These are phyloP conservation scores for Allium cepa DNA, from an alignment of 106 monocot species.

Conservation along the genomic window DNA sequence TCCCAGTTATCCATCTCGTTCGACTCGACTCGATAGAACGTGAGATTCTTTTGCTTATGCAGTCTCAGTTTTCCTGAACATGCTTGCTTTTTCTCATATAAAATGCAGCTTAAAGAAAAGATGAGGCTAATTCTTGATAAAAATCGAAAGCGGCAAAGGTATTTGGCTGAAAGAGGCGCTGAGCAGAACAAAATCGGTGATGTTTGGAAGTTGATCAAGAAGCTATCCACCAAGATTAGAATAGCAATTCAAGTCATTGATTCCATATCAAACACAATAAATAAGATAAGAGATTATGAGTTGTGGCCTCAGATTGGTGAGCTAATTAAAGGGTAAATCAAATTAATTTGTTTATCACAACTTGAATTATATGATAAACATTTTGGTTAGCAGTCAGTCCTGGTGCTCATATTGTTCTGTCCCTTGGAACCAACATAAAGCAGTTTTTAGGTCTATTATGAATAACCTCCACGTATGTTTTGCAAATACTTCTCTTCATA, in stretches of 20 bases:
- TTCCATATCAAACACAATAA: slow-evolving; percentile 70
- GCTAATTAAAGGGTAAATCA: slow-evolving; percentile 72
- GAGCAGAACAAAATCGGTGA: slow-evolving; percentile 60
- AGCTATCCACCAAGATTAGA: slow-evolving; percentile 71
- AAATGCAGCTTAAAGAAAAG: slow-evolving; percentile 70
- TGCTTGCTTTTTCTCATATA: not conserved
- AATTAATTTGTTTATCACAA: not conserved
- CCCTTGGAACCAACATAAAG: not conserved
- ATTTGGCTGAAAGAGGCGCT: slow-evolving; percentile 68
- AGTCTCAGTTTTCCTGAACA: not conserved
- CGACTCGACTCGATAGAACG: too few species aligned
- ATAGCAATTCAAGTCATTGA: slow-evolving; percentile 76
- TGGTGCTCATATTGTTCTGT: not conserved
- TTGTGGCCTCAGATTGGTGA: slow-evolving; percentile 73
- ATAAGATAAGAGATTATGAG: slow-evolving; percentile 74
- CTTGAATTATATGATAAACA: not conserved
- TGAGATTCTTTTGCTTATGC: not conserved
- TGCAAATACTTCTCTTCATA: not conserved
- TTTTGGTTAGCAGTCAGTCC: not conserved
- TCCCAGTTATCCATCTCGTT: too few species aligned
- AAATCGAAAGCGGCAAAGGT: slow-evolving; percentile 39
- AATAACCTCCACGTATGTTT: not conserved
- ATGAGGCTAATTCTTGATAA: slow-evolving; percentile 59
- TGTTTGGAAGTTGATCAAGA: slow-evolving; percentile 44
- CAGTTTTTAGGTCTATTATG: not conserved